Evolutionary conservation across 148 eudicot genomes (phyloP), one percentile per base, ranked within the genome.

Genomic region (Chenopodium album): DNA sequence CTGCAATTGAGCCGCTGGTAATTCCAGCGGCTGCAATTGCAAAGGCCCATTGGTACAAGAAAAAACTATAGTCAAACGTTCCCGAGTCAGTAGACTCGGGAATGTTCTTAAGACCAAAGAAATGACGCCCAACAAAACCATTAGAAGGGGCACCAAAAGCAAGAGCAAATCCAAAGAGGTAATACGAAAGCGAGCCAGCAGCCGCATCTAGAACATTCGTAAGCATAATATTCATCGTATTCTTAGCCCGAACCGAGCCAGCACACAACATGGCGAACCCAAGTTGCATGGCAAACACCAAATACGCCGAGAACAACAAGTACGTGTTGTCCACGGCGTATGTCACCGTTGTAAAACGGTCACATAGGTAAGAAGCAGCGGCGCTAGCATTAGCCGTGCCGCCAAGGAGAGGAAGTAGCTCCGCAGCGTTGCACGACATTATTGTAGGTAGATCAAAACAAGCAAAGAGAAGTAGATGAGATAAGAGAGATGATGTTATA

Each of bases 201-300:
- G 91, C 91, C 0, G 91, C 89, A 72, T 89, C 91, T 10, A 89
- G 88, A 52, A 89, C 89, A 85, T 89, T 89, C 65, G 91, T 89
- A 29, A 89, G 88, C 91, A 89, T 89, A 64, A 89, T 89, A 84
- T 89, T 89, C 91, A 89, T 89, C 67, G 89, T 87, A 83, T 89
- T 89, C 74, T 89, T 89, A 48, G 89, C 89, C 12, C 91, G 84
- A 69, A 89, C 91, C 7, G 91, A 89, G 74, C 91, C 91, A 10
- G 91, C 91, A 76, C 91, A 89, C 46, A 89, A 88, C 91, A 89
- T 89, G 76, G 91, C 91, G 72, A 89, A 89, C 41, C 91, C 91
- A 44, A 89, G 85, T 71, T 89, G 91, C 91, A 89, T 89, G 47
- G 89, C 85, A 79, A 89, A 89, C 28, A 89, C 91, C 0, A 89